Evolutionary conservation across 768 basidiomycete genomes (phyloP).

Genomic region (Lentinus tigrinus): DNA sequence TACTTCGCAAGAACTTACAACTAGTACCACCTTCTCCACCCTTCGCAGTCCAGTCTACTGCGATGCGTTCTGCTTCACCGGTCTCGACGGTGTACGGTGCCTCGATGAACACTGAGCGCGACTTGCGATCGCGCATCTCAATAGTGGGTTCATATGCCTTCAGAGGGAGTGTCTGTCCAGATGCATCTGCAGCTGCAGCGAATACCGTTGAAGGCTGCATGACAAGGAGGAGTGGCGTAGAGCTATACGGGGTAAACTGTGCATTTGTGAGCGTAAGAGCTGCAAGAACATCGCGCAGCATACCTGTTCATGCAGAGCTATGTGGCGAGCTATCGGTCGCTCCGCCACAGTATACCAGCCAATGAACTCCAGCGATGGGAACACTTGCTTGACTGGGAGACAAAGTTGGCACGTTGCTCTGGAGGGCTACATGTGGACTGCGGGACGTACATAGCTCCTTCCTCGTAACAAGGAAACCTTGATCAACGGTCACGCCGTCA

Average conservation of each 20-base stretch:
- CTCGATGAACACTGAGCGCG: conserved; percentile 79
- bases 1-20: conserved; percentile 45
- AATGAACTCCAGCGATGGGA: conserved; percentile 94
- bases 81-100: conserved; percentile 90
- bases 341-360: conserved; percentile 95
- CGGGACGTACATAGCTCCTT: conserved; percentile 78
- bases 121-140: conserved; percentile 77
- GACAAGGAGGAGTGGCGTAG: conserved; percentile 85
- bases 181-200: conserved; percentile 46
- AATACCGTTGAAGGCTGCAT: conserved; percentile 53
- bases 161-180: conserved; percentile 79
- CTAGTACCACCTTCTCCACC: conserved; percentile 82
- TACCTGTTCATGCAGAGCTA: conserved; percentile 85
- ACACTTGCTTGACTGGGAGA: conserved; percentile 89
- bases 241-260: conserved; percentile 82
- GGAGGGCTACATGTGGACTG: no score
- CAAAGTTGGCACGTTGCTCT: no score
- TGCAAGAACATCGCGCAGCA: conserved; percentile 5
- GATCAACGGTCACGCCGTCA: conserved; percentile 64
- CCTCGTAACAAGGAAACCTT: conserved; percentile 77
- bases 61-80: conserved; percentile 97
- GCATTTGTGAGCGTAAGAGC: neutral
- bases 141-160: conserved; percentile 92
- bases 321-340: conserved; percentile 72
- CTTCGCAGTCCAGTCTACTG: conserved; percentile 92